Evolutionary conservation across 2,329 filamentous ascomycete genomes (phyloP).

Genomic region (Hortaea sp.): DNA sequence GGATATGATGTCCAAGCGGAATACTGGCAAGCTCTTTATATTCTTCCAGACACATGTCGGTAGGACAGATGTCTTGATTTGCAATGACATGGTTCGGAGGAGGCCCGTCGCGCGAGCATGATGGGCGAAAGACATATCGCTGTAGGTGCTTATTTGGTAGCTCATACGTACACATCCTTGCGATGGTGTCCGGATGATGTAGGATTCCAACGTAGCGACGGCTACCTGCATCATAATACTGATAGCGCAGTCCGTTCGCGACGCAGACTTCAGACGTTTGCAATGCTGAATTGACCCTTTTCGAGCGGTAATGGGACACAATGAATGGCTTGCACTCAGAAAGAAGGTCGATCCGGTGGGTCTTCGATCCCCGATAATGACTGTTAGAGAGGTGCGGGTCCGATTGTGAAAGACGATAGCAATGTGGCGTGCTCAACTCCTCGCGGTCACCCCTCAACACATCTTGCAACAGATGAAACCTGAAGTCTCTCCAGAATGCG

Average conservation of each 20-base stretch:
- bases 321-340: slow-evolving; percentile 39
- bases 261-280: slow-evolving; percentile 34
- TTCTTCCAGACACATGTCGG: slow-evolving; percentile 40
- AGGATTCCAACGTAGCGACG: slow-evolving; percentile 1
- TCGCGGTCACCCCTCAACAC: slow-evolving; percentile 8
- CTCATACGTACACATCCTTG: slow-evolving; percentile 23
- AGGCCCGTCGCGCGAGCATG: slow-evolving; percentile 6
- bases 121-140: slow-evolving; percentile 23
- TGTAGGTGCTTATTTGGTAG: slow-evolving; percentile 31
- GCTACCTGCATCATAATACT: slow-evolving; percentile 36
- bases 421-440: background rate
- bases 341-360: slow-evolving; percentile 28
- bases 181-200: slow-evolving; percentile 5
- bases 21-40: slow-evolving; percentile 43
- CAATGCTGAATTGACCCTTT: slow-evolving; percentile 29
- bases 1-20: slow-evolving; percentile 34
- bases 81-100: slow-evolving; percentile 29
- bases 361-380: background rate
- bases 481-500: slow-evolving; percentile 39
- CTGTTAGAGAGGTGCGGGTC: slow-evolving; percentile 12
- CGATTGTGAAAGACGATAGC: slow-evolving; percentile 7
- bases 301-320: slow-evolving; percentile 38
- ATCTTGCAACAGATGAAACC: slow-evolving; percentile 7
- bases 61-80: slow-evolving; percentile 40
- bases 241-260: slow-evolving; percentile 36